Conservation (phyloP, 192 early-diverging fungal species). For the Backusella liffmaniae region DNA sequence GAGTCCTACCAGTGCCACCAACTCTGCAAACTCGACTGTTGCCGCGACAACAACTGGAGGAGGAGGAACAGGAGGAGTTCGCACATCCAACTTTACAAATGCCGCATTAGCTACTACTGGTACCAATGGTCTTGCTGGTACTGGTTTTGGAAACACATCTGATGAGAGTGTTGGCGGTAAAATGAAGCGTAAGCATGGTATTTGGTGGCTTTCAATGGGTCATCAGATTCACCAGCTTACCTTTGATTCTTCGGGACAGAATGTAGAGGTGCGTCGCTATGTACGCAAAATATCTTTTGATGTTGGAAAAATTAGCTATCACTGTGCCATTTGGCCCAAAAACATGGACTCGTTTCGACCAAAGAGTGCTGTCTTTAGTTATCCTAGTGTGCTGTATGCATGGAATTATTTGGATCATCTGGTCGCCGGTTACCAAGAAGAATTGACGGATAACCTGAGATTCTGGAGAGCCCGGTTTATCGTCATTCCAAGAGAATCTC, state of each 20-base stretch:
- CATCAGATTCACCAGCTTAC: conserved; percentile 86
- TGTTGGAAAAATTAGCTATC: conserved; percentile 61
- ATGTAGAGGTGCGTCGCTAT: conserved; percentile 88
- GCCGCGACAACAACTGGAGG: neutral
- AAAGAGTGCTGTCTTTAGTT: conserved; percentile 63
- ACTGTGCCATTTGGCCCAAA: conserved; percentile 85
- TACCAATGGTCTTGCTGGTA: neutral
- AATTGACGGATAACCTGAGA: conserved; percentile 70
- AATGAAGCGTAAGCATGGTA: conserved; percentile 18
- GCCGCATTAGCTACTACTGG: neutral
- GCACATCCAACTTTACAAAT: neutral
- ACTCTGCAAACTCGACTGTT: neutral
- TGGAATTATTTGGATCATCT: conserved; percentile 96
- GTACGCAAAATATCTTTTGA: conserved; percentile 65
- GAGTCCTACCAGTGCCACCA: neutral
- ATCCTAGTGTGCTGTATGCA: conserved; percentile 77
- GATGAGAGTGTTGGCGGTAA: neutral
- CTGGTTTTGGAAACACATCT: neutral
- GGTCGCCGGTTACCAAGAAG: conserved; percentile 84
- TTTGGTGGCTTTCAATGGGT: conserved; percentile 82
- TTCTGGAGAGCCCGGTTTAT: conserved; percentile 92
- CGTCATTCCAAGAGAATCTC: conserved; percentile 76
- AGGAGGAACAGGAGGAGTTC: neutral
- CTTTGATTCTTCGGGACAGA: conserved; percentile 63
- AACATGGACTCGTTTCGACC: conserved; percentile 58